Percentiles rank a stretch among this genome's conserved stretches.
Evolutionary conservation across 1,139 yeast genomes (phyloP).

Genomic region (Suhomyces bolitotheri): DNA sequence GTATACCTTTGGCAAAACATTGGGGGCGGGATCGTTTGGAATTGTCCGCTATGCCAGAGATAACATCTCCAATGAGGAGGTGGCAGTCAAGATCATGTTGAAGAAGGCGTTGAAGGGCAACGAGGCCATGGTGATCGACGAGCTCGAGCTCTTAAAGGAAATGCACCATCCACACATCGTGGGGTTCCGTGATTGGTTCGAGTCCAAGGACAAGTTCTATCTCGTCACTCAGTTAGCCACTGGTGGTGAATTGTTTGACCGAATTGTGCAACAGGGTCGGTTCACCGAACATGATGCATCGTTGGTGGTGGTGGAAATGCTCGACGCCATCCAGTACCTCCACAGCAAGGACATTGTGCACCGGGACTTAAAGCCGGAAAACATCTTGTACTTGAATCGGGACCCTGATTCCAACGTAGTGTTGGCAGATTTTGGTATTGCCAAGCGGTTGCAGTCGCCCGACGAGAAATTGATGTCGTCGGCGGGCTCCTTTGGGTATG

Average conservation of each 20-base stretch:
- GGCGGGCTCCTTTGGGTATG: slow-evolving; percentile 92
- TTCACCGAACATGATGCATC: slow-evolving; percentile 88
- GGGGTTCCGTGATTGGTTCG: slow-evolving; percentile 85
- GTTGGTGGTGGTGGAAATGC: slow-evolving; percentile 62
- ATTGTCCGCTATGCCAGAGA: slow-evolving; percentile 77
- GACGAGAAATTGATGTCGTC: slow-evolving; percentile 70
- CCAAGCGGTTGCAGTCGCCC: slow-evolving; percentile 61
- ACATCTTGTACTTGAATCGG: slow-evolving; percentile 63
- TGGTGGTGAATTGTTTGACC: slow-evolving; percentile 89
- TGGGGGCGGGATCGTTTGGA: slow-evolving; percentile 93
- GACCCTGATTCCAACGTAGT: slow-evolving; percentile 65
- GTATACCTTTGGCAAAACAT: slow-evolving; percentile 72
- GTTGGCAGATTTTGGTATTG: slow-evolving; percentile 91
- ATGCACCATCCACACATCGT: slow-evolving; percentile 81
- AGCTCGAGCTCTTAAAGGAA: slow-evolving; percentile 63
- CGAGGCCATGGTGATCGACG: slow-evolving; percentile 71
- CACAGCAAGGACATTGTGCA: slow-evolving; percentile 80
- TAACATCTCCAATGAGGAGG: slow-evolving; percentile 61
- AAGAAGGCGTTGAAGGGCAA: slow-evolving; percentile 80
- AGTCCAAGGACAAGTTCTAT: slow-evolving; percentile 73
- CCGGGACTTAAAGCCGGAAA: slow-evolving; percentile 90
- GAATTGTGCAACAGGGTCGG: slow-evolving; percentile 72
- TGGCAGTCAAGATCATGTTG: slow-evolving; percentile 82
- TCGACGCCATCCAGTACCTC: slow-evolving; percentile 72
- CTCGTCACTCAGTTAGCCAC: slow-evolving; percentile 79